Conservation (phyloP, 2,329 filamentous ascomycete genomes). For the Trichoderma harzianum region DNA sequence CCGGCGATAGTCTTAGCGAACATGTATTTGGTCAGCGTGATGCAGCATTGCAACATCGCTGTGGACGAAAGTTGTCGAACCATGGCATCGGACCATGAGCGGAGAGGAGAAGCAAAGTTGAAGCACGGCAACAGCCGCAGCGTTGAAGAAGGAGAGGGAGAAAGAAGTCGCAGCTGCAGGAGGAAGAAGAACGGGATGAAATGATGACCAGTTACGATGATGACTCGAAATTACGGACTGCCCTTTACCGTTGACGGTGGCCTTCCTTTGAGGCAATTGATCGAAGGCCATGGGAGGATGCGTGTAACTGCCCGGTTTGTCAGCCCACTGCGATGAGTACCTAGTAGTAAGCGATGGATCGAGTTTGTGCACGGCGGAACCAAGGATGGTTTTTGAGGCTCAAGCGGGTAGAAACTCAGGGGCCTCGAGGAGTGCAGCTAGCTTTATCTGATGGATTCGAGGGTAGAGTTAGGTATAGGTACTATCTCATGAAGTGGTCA, state of each 20-base stretch:
- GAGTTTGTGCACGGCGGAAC: neutral
- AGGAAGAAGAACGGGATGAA: neutral
- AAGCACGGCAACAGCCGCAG: neutral
- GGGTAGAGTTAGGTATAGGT: constrained; percentile 7
- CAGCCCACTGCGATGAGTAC: neutral
- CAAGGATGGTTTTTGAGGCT: neutral
- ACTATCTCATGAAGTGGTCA: neutral
- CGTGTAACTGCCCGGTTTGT: neutral
- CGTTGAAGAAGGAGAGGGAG: constrained; percentile 9
- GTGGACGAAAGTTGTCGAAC: neutral
- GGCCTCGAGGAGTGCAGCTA: neutral
- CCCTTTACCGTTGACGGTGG: neutral
- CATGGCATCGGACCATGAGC: neutral
- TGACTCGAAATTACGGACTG: neutral
- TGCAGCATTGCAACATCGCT: neutral
- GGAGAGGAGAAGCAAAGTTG: neutral
- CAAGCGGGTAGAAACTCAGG: neutral
- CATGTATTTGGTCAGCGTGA: neutral
- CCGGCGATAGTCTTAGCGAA: neutral
- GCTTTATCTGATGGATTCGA: neutral
- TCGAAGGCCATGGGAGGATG: neutral
- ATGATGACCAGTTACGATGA: neutral
- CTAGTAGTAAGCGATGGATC: neutral
- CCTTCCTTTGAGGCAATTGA: neutral
- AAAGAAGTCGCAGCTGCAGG: neutral